Evolutionary conservation across 2,329 filamentous ascomycete genomes (phyloP), one percentile per base, ranked within the genome.

Genomic region (Hysterium pulicare): DNA sequence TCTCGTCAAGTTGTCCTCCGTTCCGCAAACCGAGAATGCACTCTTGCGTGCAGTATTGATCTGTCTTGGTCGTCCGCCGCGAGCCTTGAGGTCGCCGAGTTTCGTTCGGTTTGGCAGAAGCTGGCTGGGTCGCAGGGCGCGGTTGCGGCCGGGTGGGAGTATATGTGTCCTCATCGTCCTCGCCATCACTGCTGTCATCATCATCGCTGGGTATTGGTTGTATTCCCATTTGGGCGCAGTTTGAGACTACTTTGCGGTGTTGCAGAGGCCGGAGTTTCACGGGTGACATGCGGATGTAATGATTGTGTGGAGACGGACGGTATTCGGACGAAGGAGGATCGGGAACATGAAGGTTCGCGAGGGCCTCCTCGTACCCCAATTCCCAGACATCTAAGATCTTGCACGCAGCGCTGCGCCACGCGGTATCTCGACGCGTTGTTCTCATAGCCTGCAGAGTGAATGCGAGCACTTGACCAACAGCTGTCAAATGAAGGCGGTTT

Each of bases 11-110:
- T 2, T 45, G 19, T 7, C 48, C 47, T 26, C 61, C 52, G 6
- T 48, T 45, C 8, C 61, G 48, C 23, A 73, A 50, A 13, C 68
- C 67, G 9, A 61, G 53, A 15, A 73, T 56, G 51, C 69, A 72
- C 31, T 57, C 57, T 17, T 71, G 62, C 1, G 68, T 69, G 50
- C 66, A 73, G 47, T 71, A 71, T 33, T 43, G 49, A 35, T 55
- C 47, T 21, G 34, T 36, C 41, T 26, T 38, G n/a, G 22, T 23
- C 11, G 3, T 16, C 15, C 24, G 7, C 19, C 17, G 15, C 13
- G 35, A 38, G 9, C 28, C 15, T 11, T 21, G 20, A 16, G 16
- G 8, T 19, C 35, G 28, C 20, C n/a, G n/a, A n/a, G 15, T 19
- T 5, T 26, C 31, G 41, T 21, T 33, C 8, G 17, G 6, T 8